Conservation (phyloP, 2,329 filamentous ascomycete genomes). For the Arthrinium phaeospermum region DNA sequence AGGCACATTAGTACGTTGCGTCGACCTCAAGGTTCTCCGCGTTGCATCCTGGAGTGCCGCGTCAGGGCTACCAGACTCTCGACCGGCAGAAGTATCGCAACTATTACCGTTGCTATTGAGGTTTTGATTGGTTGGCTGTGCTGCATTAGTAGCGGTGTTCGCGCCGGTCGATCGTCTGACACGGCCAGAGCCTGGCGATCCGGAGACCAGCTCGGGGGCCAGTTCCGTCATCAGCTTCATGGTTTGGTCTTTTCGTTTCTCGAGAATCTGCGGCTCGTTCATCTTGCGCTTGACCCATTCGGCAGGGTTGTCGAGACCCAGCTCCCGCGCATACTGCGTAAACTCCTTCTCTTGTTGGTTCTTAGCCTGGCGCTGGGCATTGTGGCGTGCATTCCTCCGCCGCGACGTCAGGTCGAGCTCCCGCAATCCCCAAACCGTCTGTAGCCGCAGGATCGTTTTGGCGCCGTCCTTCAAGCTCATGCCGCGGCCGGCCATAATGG, state of each 20-base stretch:
- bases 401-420: neutral
- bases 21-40: neutral
- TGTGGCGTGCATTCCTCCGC: constrained; percentile 19
- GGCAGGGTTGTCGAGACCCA: constrained; percentile 17
- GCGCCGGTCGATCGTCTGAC: neutral
- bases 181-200: neutral
- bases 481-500: constrained; percentile 26
- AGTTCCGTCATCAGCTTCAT: constrained; percentile 19
- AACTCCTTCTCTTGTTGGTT: constrained; percentile 24
- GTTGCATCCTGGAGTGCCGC: neutral
- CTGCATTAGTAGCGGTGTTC: neutral
- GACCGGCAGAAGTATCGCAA: no score
- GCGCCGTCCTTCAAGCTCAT: constrained; percentile 30
- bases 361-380: constrained; percentile 21
- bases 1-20: neutral
- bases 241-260: constrained; percentile 17
- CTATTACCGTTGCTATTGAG: neutral
- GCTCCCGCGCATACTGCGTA: constrained; percentile 19
- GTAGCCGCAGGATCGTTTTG: constrained; percentile 28
- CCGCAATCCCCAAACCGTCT: constrained; percentile 28
- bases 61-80: neutral
- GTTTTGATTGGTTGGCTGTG: neutral
- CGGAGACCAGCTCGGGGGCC: neutral
- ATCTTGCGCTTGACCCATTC: constrained; percentile 24
- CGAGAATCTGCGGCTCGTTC: constrained; percentile 19